Base-by-base conservation (phyloP, 352 stramenopile genomes). In the Globisporangium iwayamae region DNA sequence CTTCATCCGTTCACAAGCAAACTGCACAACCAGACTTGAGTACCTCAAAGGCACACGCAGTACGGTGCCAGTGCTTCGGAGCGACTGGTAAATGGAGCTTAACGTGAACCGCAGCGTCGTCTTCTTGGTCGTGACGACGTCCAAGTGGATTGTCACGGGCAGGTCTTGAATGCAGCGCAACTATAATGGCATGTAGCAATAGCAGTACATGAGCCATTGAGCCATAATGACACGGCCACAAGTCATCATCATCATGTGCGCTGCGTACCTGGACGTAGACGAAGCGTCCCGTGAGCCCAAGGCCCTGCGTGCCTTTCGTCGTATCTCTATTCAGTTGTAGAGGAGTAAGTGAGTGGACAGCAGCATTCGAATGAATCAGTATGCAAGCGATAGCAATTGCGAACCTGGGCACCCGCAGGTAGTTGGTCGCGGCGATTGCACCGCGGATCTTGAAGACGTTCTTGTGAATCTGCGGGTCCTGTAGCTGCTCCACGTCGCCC, bases 381-480 rank as follows among this genome's bases (percentile, higher is more conserved):
- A 28, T 28, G 25, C 25, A 28, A 28, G 25, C 25, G 25, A 28
- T 28, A 28, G 1, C 1, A 28, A 28, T 28, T 48, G 18, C 51
- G 8, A 34, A 81, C 61, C 81, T 79, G 56, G 84, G 87, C 32
- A 96, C 76, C 16, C 79, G 75, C 3, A 96, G 62, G 63, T 83
- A 92, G 60, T 94, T 93, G 18, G 75, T 84, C 41, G 83, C 75
- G 22, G 84, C 83, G 32, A 93, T 90, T 38, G 78, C 69, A 22
- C 85, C 86, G 8, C 81, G 75, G 56, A 96, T 83, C 59, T 78
- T 78, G 53, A 90, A 91, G 2, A 96, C 79, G 45, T 82, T 92
- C 64, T 94, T 93, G 54, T 85, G 78, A 47, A 96, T 84, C 46
- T 74, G 59, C 22, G 66, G 66, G 55, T 95, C 87, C 20, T 87